Conservation (phyloP, 768 basidiomycete genomes). For the Lactarius indigo region DNA sequence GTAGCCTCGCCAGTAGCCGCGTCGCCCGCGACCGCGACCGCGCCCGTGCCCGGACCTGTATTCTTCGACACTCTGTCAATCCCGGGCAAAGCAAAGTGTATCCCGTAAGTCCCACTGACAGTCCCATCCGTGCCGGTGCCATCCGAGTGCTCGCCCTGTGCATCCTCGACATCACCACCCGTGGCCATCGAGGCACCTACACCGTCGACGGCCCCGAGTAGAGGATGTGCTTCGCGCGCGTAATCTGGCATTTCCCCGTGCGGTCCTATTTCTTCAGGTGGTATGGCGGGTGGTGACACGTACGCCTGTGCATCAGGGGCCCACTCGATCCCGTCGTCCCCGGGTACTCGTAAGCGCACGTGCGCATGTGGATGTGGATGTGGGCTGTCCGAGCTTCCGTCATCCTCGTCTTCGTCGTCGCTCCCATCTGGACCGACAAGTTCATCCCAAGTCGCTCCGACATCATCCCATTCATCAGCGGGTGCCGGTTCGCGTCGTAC, state of each 20-base stretch:
- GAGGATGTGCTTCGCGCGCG: constrained; percentile 25
- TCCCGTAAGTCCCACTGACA: constrained; percentile 8
- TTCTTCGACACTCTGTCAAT: constrained; percentile 2
- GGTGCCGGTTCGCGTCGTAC: constrained; percentile 43
- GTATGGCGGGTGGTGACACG: constrained; percentile 19
- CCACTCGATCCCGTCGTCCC: constrained; percentile 51
- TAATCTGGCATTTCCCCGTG: constrained; percentile 41
- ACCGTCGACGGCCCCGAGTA: constrained; percentile 3
- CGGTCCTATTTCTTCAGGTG: constrained; percentile 41
- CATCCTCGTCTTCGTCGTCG: constrained; percentile 24
- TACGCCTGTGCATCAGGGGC: constrained; percentile 42
- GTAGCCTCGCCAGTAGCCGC: not conserved
- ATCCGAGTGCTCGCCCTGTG: not conserved
- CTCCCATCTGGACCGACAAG: constrained; percentile 27
- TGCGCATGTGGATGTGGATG: not conserved
- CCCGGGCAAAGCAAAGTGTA: constrained; percentile 5
- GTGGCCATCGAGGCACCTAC: constrained; percentile 17
- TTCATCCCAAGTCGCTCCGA: constrained; percentile 53
- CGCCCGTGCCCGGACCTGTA: not conserved
- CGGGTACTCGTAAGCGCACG: constrained; percentile 4
- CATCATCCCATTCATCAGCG: constrained; percentile 45
- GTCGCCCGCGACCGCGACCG: not conserved
- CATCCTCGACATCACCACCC: constrained; percentile 22
- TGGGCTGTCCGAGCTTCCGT: constrained; percentile 9
- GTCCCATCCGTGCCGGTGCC: not conserved